Evolutionary conservation across 495 filamentous ascomycete genomes (phyloP).

Genomic region (Penicillium verhagenii): DNA sequence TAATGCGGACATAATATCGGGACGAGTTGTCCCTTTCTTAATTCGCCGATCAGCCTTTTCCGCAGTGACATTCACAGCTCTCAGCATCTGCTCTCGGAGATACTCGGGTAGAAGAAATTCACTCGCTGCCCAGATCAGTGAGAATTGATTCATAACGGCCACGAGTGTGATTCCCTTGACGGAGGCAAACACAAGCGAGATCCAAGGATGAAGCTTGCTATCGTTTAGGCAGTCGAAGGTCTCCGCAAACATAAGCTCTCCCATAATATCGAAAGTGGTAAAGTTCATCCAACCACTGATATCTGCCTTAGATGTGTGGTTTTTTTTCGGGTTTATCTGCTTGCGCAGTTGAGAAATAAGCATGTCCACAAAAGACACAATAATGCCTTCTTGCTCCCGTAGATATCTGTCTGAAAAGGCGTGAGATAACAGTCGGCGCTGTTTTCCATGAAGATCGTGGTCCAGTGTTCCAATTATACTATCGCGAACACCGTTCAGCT

Average conservation of each 20-base stretch:
- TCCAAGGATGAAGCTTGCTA: background rate
- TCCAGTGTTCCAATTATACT: background rate
- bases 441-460: background rate
- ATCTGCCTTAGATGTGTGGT: background rate
- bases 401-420: background rate
- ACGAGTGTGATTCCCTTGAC: background rate
- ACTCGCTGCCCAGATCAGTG: background rate
- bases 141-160: background rate
- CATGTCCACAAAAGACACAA: background rate
- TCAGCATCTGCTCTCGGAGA: background rate
- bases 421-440: background rate
- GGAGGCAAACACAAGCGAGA: background rate
- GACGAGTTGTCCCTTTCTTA: background rate
- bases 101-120: background rate
- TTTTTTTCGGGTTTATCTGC: no score
- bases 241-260: conserved; percentile 2
- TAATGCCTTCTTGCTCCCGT: background rate
- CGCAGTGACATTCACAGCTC: background rate
- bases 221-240: background rate
- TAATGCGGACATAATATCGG: background rate
- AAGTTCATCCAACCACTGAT: background rate
- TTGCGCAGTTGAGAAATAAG: background rate
- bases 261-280: background rate
- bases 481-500: background rate
- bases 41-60: background rate